Percentiles rank a stretch among this genome's conserved stretches.
Conservation (phyloP, 768 basidiomycete genomes). For the Auricularia sp. region DNA sequence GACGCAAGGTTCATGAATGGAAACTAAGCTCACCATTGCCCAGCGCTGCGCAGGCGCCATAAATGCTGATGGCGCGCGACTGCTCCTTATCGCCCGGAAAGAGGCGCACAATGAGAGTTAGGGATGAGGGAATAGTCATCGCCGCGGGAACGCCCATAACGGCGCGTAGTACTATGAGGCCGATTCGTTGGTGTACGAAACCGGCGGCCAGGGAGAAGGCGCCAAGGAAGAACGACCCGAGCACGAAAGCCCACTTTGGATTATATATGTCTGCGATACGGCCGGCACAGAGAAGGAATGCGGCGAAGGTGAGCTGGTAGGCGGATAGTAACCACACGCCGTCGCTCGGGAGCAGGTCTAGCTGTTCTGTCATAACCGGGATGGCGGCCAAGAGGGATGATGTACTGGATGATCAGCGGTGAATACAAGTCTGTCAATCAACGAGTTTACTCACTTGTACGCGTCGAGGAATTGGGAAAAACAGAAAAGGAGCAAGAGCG, state of each 20-base stretch:
- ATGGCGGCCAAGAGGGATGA: not conserved
- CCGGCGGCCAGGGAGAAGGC: conserved; percentile 34
- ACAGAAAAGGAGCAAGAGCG: conserved; percentile 29
- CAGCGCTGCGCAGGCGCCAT: conserved; percentile 35
- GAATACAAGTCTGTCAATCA: conserved; percentile 23
- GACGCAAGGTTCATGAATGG: not conserved
- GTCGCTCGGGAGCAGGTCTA: conserved; percentile 16
- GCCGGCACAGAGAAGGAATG: conserved; percentile 27
- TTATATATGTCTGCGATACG: not conserved
- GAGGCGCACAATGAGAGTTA: conserved; percentile 37
- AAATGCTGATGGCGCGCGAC: conserved; percentile 35
- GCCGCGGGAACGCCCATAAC: conserved; percentile 31
- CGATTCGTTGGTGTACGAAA: conserved; percentile 36
- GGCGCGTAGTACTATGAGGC: conserved; percentile 40
- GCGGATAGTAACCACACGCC: conserved; percentile 33
- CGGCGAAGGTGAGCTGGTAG: conserved; percentile 33
- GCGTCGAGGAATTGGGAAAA: conserved; percentile 34
- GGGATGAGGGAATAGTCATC: conserved; percentile 40
- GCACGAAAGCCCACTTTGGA: conserved; percentile 24
- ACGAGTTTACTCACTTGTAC: conserved; percentile 32
- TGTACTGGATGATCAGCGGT: conserved; percentile 14
- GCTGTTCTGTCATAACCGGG: not conserved
- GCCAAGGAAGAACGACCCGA: conserved; percentile 31
- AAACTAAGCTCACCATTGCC: conserved; percentile 29
- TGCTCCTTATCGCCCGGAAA: conserved; percentile 39